These are phyloP conservation scores for Neonectria magnoliae DNA, from an alignment of 2,329 filamentous ascomycete species.

Conservation along the genomic window DNA sequence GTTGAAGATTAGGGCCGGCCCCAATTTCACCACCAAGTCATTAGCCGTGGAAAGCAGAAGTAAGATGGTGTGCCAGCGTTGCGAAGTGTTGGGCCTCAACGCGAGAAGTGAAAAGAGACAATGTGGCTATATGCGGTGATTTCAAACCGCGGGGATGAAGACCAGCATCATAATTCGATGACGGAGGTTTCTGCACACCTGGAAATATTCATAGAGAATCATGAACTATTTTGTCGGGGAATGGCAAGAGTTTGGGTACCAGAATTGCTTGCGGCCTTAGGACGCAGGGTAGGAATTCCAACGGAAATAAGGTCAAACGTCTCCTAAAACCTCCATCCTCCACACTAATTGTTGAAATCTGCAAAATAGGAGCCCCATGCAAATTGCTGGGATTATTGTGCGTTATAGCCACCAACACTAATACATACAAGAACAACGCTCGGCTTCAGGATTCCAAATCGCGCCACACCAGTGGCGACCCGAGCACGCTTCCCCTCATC, in stretches of 20 bases:
- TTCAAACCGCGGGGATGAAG: neutral
- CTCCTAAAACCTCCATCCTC: neutral
- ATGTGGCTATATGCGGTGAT: neutral
- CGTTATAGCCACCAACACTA: no score
- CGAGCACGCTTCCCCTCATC: neutral
- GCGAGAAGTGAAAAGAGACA: neutral
- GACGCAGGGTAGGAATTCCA: no score
- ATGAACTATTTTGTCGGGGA: neutral
- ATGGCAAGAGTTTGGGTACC: neutral
- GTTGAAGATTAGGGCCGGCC: neutral
- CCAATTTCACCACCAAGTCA: no score
- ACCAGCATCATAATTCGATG: neutral
- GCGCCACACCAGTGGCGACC: neutral
- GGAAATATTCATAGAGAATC: neutral
- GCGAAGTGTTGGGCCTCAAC: neutral
- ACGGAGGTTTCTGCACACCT: neutral
- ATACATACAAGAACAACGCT: neutral
- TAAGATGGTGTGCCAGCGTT: no score
- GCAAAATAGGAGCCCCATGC: no score
- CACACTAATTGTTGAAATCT: no score
- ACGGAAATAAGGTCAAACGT: neutral
- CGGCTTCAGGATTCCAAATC: neutral
- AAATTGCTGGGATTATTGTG: no score
- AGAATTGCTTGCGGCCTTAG: no score
- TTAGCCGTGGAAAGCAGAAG: no score